Conservation (phyloP, 371 early-diverging fungal genomes). For the Gilbertella persicaria region DNA sequence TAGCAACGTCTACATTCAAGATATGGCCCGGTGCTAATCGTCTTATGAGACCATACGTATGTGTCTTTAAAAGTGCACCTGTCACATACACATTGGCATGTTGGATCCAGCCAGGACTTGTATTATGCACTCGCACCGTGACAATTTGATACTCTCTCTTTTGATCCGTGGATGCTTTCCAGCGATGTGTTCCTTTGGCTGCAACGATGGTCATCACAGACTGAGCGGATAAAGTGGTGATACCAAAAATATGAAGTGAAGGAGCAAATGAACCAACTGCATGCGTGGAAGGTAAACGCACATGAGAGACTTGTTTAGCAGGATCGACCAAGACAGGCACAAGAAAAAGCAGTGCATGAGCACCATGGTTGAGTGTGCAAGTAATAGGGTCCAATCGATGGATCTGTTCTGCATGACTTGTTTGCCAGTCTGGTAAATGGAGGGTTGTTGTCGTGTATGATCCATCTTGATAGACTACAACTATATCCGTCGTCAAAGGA, state of each 20-base stretch:
- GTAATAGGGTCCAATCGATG: conserved; percentile 8
- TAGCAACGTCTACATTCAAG: conserved; percentile 5
- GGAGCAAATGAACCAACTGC: conserved; percentile 1
- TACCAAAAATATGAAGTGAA: conserved; percentile 17
- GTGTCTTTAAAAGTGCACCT: conserved; percentile 13
- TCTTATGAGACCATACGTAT: conserved; percentile 4
- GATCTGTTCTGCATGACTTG: conserved; percentile 4
- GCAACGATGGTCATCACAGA: not conserved
- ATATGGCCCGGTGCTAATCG: conserved; percentile 23
- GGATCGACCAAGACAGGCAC: conserved; percentile 31
- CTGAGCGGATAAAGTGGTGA: conserved; percentile 1
- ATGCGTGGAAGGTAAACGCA: conserved; percentile 14
- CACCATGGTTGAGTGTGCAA: conserved; percentile 8
- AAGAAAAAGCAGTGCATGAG: conserved; percentile 12
- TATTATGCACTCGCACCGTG: conserved; percentile 19
- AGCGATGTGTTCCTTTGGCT: conserved; percentile 9
- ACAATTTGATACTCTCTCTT: conserved; percentile 11
- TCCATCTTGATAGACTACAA: conserved; percentile 30
- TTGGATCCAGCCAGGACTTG: conserved; percentile 11
- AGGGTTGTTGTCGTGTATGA: conserved; percentile 13
- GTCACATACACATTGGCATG: conserved; percentile 7
- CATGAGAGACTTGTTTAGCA: conserved; percentile 10
- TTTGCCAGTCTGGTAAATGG: conserved; percentile 41
- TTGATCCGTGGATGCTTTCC: not conserved
- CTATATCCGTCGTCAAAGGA: conserved; percentile 16